Evolutionary conservation across 2,329 filamentous ascomycete species (phyloP).

Genomic region (Meredithiella fracta): DNA sequence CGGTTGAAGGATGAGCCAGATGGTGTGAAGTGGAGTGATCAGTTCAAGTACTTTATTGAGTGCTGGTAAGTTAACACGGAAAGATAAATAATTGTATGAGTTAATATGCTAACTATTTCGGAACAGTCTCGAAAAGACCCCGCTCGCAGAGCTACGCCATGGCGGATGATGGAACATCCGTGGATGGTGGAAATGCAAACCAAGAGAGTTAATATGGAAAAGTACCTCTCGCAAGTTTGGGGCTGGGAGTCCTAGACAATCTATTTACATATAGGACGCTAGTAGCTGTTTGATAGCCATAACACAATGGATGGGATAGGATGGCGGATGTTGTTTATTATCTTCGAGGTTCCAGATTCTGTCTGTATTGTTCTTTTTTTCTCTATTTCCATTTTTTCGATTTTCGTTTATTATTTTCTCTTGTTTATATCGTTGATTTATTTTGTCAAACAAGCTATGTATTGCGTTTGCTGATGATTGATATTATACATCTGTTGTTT

Average conservation of each 20-base stretch:
- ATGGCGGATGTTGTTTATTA: neutral
- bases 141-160: conserved; percentile 71
- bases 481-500: neutral
- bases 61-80: conserved; percentile 60
- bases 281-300: too few relatives aligned
- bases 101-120: conserved; percentile 6
- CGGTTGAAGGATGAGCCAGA: conserved; percentile 90
- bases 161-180: conserved; percentile 97
- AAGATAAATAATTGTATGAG: conserved; percentile 22
- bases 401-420: neutral
- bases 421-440: too few relatives aligned
- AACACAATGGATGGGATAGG: neutral
- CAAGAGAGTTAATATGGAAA: conserved; percentile 94
- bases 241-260: conserved; percentile 53
- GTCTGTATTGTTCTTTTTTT: conserved; percentile 4
- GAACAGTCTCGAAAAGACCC: conserved; percentile 76
- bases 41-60: conserved; percentile 98
- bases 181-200: conserved; percentile 96
- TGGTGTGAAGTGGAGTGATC: conserved; percentile 87
- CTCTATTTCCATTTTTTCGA: neutral
- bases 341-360: neutral
- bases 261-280: neutral
- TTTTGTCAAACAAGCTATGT: too few relatives aligned
- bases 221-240: conserved; percentile 90
- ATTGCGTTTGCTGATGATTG: too few relatives aligned